Evolutionary conservation across 2,329 filamentous ascomycete genomes (phyloP).

Genomic region (Exophiala lecanii-corni): DNA sequence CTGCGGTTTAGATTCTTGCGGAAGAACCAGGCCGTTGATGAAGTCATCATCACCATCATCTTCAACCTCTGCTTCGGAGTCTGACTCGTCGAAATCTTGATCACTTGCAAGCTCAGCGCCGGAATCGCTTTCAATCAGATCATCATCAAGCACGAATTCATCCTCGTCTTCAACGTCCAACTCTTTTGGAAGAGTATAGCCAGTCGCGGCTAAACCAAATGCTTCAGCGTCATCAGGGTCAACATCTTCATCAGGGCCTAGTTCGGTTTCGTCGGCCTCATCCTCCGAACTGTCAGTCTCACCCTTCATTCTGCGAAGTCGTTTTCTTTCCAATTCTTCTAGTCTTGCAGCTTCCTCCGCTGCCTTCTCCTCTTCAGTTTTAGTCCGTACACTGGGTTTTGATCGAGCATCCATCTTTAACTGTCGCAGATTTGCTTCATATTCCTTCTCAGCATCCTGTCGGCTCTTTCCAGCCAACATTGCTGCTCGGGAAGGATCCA

Average conservation of each 20-base stretch:
- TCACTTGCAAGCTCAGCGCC: constrained; percentile 39
- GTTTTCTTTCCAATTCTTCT: constrained; percentile 75
- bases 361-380: constrained; percentile 81
- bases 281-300: constrained; percentile 66
- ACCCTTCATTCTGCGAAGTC: constrained; percentile 81
- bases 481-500: constrained; percentile 61
- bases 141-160: constrained; percentile 85
- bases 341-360: constrained; percentile 72
- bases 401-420: constrained; percentile 80
- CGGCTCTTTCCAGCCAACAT: constrained; percentile 59
- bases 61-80: constrained; percentile 54
- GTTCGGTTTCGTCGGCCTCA: constrained; percentile 36
- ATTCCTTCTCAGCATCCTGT: constrained; percentile 73
- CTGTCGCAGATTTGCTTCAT: constrained; percentile 77
- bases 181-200: constrained; percentile 36
- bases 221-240: constrained; percentile 54
- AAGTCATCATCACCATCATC: constrained; percentile 66
- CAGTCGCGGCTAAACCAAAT: constrained; percentile 57
- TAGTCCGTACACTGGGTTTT: constrained; percentile 78
- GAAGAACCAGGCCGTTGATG: constrained; percentile 59
- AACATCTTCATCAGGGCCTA: constrained; percentile 48
- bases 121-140: constrained; percentile 80
- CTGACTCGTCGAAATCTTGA: constrained; percentile 37
- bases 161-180: constrained; percentile 87
- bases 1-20: constrained; percentile 31